A percentile compares a stretch with the other conserved stretches of the same genome.
phyloP scores from a whole-genome alignment of 768 basidiomycete genomes.

The Leccinum incarnatum region DNA sequence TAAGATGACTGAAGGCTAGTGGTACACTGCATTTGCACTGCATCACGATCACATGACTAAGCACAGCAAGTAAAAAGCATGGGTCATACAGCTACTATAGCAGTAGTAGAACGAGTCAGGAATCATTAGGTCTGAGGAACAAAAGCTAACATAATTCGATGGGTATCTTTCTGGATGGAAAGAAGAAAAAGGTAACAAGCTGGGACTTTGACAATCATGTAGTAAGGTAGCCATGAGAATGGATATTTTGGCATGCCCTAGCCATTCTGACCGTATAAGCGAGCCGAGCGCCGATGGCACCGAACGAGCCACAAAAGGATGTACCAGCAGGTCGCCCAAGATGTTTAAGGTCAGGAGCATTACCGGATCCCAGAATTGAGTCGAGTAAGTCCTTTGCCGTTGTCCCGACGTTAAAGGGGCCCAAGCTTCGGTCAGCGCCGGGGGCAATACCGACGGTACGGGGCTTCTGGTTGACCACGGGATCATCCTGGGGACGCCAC shows the following conservation, averaged over 20 bases:
- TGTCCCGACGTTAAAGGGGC: conserved; percentile 3
- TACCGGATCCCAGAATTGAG: conserved; percentile 21
- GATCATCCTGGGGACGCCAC: conserved; percentile 33
- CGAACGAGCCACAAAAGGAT: conserved; percentile 28
- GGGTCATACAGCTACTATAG: not conserved
- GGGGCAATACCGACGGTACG: conserved; percentile 30
- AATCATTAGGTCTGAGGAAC: not conserved
- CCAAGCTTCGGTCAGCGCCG: conserved; percentile 14
- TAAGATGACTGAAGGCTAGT: not conserved
- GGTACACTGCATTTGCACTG: not conserved
- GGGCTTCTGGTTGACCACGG: conserved; percentile 29
- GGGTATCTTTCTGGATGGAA: not conserved
- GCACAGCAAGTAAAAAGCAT: not conserved
- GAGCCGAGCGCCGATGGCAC: conserved; percentile 21
- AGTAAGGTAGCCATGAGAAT: conserved; percentile 17
- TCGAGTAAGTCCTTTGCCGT: conserved; percentile 30
- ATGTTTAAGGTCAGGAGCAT: not conserved
- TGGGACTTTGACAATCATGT: not conserved
- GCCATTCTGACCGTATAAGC: conserved; percentile 20
- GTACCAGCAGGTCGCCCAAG: conserved; percentile 14
- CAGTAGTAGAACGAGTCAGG: too few species aligned
- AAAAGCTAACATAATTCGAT: not conserved
- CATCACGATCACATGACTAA: conserved; percentile 20
- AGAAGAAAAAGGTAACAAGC: not conserved
- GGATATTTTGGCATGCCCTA: conserved; percentile 13